Percentiles rank a stretch among this genome's conserved stretches.
Conservation (phyloP, 2,329 filamentous ascomycete genomes). For the Talaromyces albobiverticillius region DNA sequence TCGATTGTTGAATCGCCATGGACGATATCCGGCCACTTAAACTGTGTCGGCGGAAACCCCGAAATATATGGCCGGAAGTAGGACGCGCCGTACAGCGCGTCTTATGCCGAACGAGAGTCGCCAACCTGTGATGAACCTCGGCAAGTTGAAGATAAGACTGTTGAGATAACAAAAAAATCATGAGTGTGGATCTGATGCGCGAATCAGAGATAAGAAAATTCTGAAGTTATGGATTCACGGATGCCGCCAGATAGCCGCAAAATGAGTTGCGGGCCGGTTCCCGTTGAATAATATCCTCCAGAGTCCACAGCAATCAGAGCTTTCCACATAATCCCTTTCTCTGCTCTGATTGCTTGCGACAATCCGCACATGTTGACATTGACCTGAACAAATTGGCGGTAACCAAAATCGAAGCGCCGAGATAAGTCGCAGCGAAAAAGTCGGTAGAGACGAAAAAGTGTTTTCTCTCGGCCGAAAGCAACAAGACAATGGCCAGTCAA, state of each 20-base stretch:
- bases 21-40: no score
- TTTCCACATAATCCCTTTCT: not conserved
- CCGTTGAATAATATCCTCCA: not conserved
- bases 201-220: conserved; percentile 3
- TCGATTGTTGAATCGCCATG: no score
- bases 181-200: not conserved
- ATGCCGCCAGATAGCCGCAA: not conserved
- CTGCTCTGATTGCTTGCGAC: not conserved
- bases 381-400: not conserved
- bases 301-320: no score
- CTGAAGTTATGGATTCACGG: not conserved
- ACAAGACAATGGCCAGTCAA: conserved; percentile 21
- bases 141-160: not conserved
- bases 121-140: no score
- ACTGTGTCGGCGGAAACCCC: no score
- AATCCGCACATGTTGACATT: not conserved
- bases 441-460: not conserved
- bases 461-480: conserved; percentile 4
- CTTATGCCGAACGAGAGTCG: no score
- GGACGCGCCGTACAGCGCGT: no score
- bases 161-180: not conserved
- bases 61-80: no score
- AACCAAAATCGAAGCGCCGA: not conserved
- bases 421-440: not conserved
- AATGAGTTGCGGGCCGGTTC: not conserved